phyloP scores from a whole-genome alignment of 2,329 filamentous ascomycete species.

The Botrytis elliptica region DNA sequence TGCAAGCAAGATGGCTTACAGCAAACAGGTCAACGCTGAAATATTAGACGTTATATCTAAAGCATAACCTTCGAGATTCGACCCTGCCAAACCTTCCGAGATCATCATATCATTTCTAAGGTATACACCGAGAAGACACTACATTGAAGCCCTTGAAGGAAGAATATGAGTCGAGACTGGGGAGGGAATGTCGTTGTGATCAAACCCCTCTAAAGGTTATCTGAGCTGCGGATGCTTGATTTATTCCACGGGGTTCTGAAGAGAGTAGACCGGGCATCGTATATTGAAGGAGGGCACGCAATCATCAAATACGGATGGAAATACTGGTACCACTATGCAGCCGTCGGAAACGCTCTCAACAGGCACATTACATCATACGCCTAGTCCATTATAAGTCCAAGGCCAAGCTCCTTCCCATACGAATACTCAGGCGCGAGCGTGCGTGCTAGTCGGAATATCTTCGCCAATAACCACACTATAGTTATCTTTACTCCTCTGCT shows the following conservation, averaged over 20 bases:
- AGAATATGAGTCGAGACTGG: background rate
- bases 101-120: too few relatives aligned
- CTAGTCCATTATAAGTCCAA: background rate
- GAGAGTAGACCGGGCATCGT: background rate
- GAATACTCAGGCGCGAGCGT: background rate
- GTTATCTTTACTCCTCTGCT: background rate
- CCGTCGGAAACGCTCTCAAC: background rate
- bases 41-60: conserved; percentile 77
- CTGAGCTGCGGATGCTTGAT: background rate
- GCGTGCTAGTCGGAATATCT: background rate
- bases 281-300: background rate
- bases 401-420: background rate
- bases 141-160: background rate
- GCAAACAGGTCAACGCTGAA: conserved; percentile 73
- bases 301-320: background rate
- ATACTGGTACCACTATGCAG: too few relatives aligned
- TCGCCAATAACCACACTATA: background rate
- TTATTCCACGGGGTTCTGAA: too few relatives aligned
- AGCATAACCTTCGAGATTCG: background rate
- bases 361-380: background rate
- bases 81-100: too few relatives aligned
- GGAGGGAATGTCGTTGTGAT: too few relatives aligned
- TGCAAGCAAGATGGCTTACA: conserved; percentile 32
- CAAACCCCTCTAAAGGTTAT: background rate
- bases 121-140: too few relatives aligned